Evolutionary conservation across 2,329 filamentous ascomycete species (phyloP).

Genomic region (Pseudocercospora macadamiae): DNA sequence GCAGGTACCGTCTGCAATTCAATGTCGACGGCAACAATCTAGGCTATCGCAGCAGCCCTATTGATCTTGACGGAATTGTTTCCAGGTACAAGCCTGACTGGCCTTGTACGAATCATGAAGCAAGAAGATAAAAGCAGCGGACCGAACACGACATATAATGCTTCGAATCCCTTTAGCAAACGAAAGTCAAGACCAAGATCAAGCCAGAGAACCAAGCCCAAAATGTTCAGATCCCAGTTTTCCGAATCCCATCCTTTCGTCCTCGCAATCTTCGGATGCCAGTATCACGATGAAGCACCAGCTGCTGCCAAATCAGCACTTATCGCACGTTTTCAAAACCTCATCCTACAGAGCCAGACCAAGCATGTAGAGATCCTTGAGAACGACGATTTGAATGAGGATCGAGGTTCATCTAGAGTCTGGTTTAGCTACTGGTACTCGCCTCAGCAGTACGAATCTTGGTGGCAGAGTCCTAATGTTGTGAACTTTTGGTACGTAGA

Average conservation of each 20-base stretch:
- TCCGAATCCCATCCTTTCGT: not conserved
- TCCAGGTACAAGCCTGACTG: not conserved
- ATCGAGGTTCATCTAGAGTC: not conserved
- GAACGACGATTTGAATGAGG: not conserved
- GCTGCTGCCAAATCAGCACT: not conserved
- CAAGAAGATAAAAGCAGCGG: not conserved
- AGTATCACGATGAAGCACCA: not conserved
- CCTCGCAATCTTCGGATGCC: conserved; percentile 2
- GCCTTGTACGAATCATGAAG: not conserved
- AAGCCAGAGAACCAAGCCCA: not conserved
- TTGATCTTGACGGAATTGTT: not conserved
- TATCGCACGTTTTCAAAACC: not conserved
- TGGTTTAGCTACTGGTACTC: conserved; percentile 3
- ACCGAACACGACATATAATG: not conserved
- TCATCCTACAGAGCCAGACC: not conserved
- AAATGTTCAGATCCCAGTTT: not conserved
- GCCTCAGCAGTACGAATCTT: not conserved
- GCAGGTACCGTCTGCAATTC: not conserved
- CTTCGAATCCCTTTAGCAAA: not conserved
- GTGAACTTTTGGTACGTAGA: not conserved
- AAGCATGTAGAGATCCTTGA: not conserved
- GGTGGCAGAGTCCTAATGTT: not conserved
- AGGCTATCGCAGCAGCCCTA: not conserved
- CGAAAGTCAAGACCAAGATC: not conserved
- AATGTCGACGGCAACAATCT: no score